Conservation (phyloP, 192 early-diverging fungal genomes). For the Coemansia sp. region DNA sequence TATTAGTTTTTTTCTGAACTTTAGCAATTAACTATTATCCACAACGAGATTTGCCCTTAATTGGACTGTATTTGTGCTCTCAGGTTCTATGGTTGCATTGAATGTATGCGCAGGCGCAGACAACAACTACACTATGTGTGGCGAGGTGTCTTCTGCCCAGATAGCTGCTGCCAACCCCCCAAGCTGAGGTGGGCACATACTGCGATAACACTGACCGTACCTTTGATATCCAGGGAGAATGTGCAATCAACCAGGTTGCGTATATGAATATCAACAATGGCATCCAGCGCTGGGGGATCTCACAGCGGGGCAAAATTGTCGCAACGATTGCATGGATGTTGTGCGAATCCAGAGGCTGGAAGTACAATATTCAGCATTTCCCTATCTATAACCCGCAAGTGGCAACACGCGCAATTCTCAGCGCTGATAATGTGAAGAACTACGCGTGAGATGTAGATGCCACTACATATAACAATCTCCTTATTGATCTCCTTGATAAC, state of each 20-base stretch:
- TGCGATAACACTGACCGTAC: not conserved
- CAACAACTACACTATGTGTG: not conserved
- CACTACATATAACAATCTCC: not conserved
- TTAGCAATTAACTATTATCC: too few species aligned
- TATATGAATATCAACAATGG: constrained; percentile 19
- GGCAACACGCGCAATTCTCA: constrained; percentile 1
- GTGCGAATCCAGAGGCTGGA: constrained; percentile 31
- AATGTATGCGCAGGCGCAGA: not conserved
- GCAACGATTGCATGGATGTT: constrained; percentile 31
- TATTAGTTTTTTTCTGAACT: not conserved
- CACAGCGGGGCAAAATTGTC: constrained; percentile 30
- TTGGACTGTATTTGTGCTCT: not conserved
- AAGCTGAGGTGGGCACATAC: not conserved
- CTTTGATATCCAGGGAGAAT: not conserved
- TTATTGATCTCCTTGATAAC: not conserved
- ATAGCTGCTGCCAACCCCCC: not conserved
- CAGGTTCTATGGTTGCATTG: not conserved
- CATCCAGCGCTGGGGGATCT: constrained; percentile 22
- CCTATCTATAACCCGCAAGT: constrained; percentile 2
- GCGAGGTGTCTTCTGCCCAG: not conserved
- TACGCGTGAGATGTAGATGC: not conserved
- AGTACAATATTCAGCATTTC: constrained; percentile 33
- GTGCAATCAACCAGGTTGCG: not conserved
- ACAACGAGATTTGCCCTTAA: not conserved
- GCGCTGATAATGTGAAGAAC: not conserved